These are phyloP conservation scores for Gaultheria prostrata DNA, from an alignment of 148 eudicot genomes.

Conservation along the genomic window DNA sequence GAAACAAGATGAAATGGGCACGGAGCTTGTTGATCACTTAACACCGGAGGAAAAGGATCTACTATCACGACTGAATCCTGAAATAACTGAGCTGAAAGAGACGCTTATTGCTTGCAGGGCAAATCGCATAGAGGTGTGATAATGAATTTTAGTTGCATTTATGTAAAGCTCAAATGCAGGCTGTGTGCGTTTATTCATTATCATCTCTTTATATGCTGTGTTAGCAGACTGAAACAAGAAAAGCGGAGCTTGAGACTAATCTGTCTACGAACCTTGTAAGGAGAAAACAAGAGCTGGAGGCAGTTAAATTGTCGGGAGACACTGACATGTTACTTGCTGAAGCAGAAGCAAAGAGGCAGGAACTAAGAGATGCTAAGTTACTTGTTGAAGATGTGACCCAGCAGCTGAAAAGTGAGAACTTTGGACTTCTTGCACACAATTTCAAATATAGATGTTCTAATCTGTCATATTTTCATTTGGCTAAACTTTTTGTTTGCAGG, in stretches of 20 bases:
- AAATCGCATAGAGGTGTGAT: constrained; percentile 78
- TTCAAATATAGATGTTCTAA: background rate
- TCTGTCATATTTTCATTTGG: background rate
- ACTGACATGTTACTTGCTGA: constrained; percentile 55
- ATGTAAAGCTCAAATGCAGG: background rate
- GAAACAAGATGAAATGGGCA: constrained; percentile 90
- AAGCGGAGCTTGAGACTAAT: constrained; percentile 90
- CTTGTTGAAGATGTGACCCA: constrained; percentile 56
- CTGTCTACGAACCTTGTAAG: constrained; percentile 82
- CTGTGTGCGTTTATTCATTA: background rate
- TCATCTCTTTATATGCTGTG: background rate
- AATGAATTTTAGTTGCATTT: background rate
- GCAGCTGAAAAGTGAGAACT: constrained; percentile 63
- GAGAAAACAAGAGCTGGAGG: constrained; percentile 84
- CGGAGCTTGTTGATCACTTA: constrained; percentile 90
- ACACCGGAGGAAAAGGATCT: constrained; percentile 72
- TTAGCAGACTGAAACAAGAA: constrained; percentile 82
- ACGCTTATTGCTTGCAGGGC: constrained; percentile 67
- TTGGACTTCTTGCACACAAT: background rate
- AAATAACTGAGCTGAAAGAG: constrained; percentile 89
- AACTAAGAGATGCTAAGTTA: constrained; percentile 62
- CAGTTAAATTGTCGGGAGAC: constrained; percentile 58
- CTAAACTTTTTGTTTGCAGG: constrained; percentile 35
- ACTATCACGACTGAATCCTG: constrained; percentile 85
- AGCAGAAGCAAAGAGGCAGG: constrained; percentile 67